Percentiles rank a stretch among this genome's conserved stretches.
These are phyloP conservation scores for Fusarium albidum DNA, from an alignment of 2,329 filamentous ascomycete species.

Conservation along the genomic window DNA sequence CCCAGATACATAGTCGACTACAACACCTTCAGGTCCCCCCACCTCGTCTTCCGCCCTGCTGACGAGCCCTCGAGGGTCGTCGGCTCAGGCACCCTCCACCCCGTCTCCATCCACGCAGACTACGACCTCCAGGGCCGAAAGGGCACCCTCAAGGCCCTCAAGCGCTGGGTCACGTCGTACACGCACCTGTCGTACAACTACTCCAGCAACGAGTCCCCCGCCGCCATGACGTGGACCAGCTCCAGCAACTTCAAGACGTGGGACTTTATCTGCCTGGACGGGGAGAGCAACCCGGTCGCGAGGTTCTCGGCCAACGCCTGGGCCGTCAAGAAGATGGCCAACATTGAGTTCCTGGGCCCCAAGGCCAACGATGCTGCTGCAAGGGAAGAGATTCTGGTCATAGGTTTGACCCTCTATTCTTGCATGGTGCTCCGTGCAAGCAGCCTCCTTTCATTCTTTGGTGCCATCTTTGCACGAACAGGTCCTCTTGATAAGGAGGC, in stretches of 20 bases:
- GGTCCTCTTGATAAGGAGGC: conserved; percentile 28
- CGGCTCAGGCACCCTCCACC: conserved; percentile 28
- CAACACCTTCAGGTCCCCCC: conserved; percentile 17
- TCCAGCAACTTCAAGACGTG: conserved; percentile 28
- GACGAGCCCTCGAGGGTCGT: conserved; percentile 4
- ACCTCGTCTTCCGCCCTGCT: conserved; percentile 20
- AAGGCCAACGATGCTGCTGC: conserved; percentile 17
- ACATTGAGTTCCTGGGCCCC: conserved; percentile 31
- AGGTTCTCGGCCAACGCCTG: conserved; percentile 29
- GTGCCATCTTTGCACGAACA: conserved; percentile 23
- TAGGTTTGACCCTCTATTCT: conserved; percentile 29
- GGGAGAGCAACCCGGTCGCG: conserved; percentile 30
- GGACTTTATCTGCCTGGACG: conserved; percentile 35
- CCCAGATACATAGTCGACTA: conserved; percentile 29
- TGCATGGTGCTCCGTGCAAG: conserved; percentile 27
- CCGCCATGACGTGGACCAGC: conserved; percentile 34
- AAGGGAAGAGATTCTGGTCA: conserved; percentile 30
- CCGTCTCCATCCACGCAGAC: conserved; percentile 31
- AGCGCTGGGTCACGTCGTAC: conserved; percentile 31
- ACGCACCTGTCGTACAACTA: conserved; percentile 33
- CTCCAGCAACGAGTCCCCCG: conserved; percentile 13
- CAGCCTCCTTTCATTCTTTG: conserved; percentile 26
- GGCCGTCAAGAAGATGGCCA: conserved; percentile 23
- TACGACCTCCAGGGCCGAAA: conserved; percentile 33
- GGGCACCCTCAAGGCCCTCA: conserved; percentile 32